Conservation (phyloP, 148 eudicot species). For the Gaultheria prostrata region DNA sequence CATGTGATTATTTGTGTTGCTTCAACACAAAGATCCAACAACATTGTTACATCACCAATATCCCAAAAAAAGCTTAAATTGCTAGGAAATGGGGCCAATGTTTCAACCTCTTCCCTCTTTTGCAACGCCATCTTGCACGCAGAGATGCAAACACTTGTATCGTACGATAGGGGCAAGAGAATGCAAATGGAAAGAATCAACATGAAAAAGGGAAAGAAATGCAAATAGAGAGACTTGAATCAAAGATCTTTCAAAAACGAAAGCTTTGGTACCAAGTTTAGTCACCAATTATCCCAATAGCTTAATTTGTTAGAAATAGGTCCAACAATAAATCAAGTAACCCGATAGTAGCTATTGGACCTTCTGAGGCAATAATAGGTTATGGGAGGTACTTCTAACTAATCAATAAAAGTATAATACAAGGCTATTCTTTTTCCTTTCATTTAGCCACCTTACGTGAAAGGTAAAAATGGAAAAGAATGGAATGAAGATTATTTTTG, state of each 20-base stretch:
- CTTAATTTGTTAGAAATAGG: too few species aligned
- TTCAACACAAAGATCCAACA: not conserved
- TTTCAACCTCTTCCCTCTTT: not conserved
- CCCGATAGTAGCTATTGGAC: not conserved
- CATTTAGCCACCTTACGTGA: not conserved
- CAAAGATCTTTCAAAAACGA: not conserved
- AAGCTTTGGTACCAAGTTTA: not conserved
- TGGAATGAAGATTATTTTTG: too few species aligned
- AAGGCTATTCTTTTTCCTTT: not conserved
- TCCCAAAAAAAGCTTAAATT: not conserved
- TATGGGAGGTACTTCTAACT: not conserved
- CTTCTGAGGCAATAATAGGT: not conserved
- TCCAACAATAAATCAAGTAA: not conserved
- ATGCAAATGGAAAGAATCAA: not conserved
- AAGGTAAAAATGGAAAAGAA: not conserved
- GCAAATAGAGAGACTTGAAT: not conserved
- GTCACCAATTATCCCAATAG: not conserved
- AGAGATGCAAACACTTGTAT: not conserved
- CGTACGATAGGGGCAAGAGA: not conserved
- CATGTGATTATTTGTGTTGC: conserved; percentile 1
- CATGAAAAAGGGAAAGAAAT: not conserved
- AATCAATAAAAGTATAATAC: not conserved
- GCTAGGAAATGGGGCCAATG: not conserved
- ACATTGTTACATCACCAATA: not conserved
- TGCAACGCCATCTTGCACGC: not conserved